These are phyloP conservation scores for Talaromyces sp. DNA, from an alignment of 2,329 filamentous ascomycete genomes.

Conservation along the genomic window DNA sequence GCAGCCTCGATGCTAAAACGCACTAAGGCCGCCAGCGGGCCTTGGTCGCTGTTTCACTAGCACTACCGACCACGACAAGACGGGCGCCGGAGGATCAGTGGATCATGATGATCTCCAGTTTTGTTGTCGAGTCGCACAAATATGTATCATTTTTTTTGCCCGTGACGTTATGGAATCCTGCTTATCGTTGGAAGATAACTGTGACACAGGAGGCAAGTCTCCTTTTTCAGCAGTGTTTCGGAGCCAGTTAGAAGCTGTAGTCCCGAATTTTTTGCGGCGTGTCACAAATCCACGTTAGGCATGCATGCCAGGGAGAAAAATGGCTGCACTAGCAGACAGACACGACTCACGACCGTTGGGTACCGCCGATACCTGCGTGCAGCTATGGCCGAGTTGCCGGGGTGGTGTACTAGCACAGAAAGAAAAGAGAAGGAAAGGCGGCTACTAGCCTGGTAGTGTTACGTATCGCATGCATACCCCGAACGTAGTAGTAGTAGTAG, in stretches of 20 bases:
- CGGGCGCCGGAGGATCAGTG: background rate
- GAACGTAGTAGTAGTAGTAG: too few species aligned
- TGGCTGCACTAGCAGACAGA: slow-evolving; percentile 2
- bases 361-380: background rate
- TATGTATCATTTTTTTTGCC: background rate
- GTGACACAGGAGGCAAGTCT: too few species aligned
- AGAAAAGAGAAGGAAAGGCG: background rate
- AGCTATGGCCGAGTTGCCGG: background rate
- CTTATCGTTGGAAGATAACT: background rate
- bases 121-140: background rate
- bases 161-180: background rate
- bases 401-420: background rate
- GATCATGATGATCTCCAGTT: background rate
- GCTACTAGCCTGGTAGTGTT: background rate
- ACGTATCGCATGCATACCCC: background rate
- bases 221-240: background rate
- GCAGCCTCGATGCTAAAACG: background rate
- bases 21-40: background rate
- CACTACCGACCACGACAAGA: background rate
- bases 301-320: background rate
- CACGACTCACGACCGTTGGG: background rate
- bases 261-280: background rate
- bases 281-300: slow-evolving; percentile 9
- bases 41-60: slow-evolving; percentile 6
- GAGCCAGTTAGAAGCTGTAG: background rate